Conservation (phyloP, 2,329 filamentous ascomycete genomes). For the Metarhizium sp. region DNA sequence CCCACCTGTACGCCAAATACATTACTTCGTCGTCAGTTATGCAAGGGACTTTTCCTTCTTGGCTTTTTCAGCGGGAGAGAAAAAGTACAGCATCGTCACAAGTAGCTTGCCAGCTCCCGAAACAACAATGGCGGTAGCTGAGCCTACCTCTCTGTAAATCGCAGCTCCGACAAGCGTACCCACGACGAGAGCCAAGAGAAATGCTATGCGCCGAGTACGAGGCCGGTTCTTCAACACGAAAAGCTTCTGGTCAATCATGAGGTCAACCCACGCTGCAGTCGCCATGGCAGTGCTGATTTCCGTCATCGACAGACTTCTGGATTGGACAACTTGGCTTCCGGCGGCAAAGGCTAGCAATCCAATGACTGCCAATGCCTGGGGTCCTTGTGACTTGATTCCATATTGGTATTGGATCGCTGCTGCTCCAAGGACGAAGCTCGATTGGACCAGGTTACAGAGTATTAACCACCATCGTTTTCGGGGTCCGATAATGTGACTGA, state of each 20-base stretch:
- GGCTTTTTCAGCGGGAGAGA: slow-evolving; percentile 11
- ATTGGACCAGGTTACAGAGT: slow-evolving; percentile 44
- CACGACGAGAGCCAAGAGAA: slow-evolving; percentile 35
- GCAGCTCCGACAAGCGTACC: slow-evolving; percentile 43
- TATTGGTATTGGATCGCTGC: slow-evolving; percentile 36
- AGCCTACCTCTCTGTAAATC: slow-evolving; percentile 24
- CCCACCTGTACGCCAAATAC: not conserved
- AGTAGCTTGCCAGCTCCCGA: slow-evolving; percentile 17
- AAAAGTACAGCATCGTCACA: slow-evolving; percentile 12
- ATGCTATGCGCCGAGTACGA: slow-evolving; percentile 39
- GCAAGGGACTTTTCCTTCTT: slow-evolving; percentile 1
- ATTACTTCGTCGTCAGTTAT: not conserved
- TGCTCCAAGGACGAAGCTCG: slow-evolving; percentile 42
- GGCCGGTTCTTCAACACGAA: slow-evolving; percentile 36
- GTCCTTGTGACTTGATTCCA: slow-evolving; percentile 25
- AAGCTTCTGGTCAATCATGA: slow-evolving; percentile 45
- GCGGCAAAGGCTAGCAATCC: slow-evolving; percentile 44
- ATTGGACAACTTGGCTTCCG: slow-evolving; percentile 50
- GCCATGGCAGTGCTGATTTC: slow-evolving; percentile 59
- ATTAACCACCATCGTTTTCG: slow-evolving; percentile 45
- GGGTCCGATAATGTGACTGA: slow-evolving; percentile 42
- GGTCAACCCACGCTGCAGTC: slow-evolving; percentile 52
- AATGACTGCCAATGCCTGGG: slow-evolving; percentile 33
- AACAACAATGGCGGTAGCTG: slow-evolving; percentile 14
- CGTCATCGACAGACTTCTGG: slow-evolving; percentile 42